Evolutionary conservation across 2,329 filamentous ascomycete genomes (phyloP), one percentile per base, ranked within the genome.

Genomic region (Juglanconis oblonga): DNA sequence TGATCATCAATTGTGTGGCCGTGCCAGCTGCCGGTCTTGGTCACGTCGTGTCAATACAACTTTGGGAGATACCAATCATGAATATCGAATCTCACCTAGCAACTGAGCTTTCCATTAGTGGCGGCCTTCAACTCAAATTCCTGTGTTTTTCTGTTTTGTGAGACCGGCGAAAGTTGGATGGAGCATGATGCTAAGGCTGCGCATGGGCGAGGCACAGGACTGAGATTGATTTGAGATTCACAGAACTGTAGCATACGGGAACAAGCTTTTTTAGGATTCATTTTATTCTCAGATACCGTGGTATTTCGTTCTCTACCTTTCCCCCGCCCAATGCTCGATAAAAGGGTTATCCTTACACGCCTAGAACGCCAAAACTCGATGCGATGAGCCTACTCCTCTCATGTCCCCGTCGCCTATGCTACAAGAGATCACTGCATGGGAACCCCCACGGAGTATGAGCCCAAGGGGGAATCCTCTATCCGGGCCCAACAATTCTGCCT

Each of bases 21-120:
- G 36, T 9, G 40, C 10, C 52, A 44, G 53, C 49, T 58, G 57
- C 52, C 45, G 44, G 57, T 44, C 52, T 53, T 53, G 52, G 52
- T 59, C 40, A 50, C 51, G 44, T 56, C 52, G 49, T 59, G 48
- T 59, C 59, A 38, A 62, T 59, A 62, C 40, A 62, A 29, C 42
- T 55, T 49, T 53, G 42, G 13, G 38, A 57, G 55, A 47, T 40
- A 55, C 42, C 49, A 62, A 36, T 24, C 48, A 36, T 10, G n/a
- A 48, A 32, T 55, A 24, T 33, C 31, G 24, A 17, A 40, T 13
- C 29, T 17, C 11, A 42, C 9, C 11, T 48, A 24, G 32, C 11
- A 42, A 42, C 47, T 31, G 50, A 17, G 40, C 36, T 24, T 24
- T 24, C 24, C 24, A 24, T 24, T 24, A 24, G 24, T 24, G 24